Base-by-base conservation (phyloP, 345 rosid genomes). In the Boechera divaricarpa region DNA sequence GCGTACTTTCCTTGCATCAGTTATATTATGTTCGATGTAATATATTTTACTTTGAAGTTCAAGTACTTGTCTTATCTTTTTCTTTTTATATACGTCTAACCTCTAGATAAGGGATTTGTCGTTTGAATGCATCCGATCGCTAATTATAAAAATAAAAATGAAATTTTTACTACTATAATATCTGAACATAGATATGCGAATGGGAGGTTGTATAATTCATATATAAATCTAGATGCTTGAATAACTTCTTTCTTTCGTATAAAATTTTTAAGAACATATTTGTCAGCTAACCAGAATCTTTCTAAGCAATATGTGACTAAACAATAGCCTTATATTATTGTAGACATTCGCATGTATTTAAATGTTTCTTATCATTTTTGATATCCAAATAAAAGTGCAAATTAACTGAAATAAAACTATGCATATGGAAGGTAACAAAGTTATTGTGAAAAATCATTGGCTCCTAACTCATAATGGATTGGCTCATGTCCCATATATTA, bases 1-100 rank as follows among this genome's bases (percentile, higher is more conserved):
- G 52, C n/a, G 67, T 48, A 72, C 57, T 71, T 48, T 61, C 39
- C 5, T 6, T 61, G 12, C 16, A 8, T 60, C 63, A 10, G 31
- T 39, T 61, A 49, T 72, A 58, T 21, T 4, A 71, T 47, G 58
- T 59, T 6, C 29, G 31, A 5, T 28, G 10, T 55, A 9, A 54
- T 41, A 10, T n/a, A 44, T 28, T n/a, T 56, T 56, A 16, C 55
- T 42, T 18, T 7, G 7, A 69, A 11, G 12, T 31, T 56, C 32
- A 31, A 39, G 3, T 32, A 58, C 56, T 45, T 70, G 9, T 57
- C 11, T 21, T 7, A 5, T 15, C 5, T n/a, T n/a, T n/a, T n/a
- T 47, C 5, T n/a, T 41, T 39, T 5, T 55, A 15, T 69, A 31
- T 44, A 35, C 49, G 11, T 33, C 12, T 12, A 18, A 47, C 33